Evolutionary conservation across 441 rosid genomes (phyloP), one percentile per base, ranked within the genome.

Genomic region (Syzygium syzygioides): DNA sequence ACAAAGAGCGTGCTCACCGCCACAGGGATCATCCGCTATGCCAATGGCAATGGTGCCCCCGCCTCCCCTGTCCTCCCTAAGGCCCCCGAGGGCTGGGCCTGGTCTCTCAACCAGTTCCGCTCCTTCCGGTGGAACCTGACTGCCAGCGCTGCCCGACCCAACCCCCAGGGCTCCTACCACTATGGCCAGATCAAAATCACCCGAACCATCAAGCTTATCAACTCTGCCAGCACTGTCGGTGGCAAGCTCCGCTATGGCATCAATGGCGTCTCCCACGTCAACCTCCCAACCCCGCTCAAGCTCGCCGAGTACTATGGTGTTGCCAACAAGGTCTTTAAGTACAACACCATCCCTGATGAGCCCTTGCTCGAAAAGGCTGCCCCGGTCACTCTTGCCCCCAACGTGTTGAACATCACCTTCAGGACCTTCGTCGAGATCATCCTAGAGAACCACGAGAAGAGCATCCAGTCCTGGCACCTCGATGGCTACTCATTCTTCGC

Each of bases 151-250:
- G 87, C 87, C 20, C 59, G 87, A 19, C 87, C 87, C 80, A 87
- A 87, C 84, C 88, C 88, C 80, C 88, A 87, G 88, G 88, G 88
- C 17, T 87, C 88, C 18, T 87, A 87, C 84, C 88, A 87, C 88
- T 87, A 87, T 1, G 88, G 88, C 84, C 52, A 87, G 57, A 87
- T 87, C 88, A 64, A 87, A 59, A 87, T 87, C 54, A 87, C 88
- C 52, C 88, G 88, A 50, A 87, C 88, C 59, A 87, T 87, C 84
- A 87, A 87, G 84, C 41, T 87, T 3, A 84, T 87, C 57, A 66
- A 25, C 88, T 64, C 84, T 1, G 28, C 55, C 45, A 13, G 56
- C 57, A 64, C 45, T 7, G 57, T 48, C 7, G 52, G 50, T 53
- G 80, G 80, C 56, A 66, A 87, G 88, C 84, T 87, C 84, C 55